phyloP scores from a whole-genome alignment of 768 basidiomycete species.

The Pulveroboletus sp. region DNA sequence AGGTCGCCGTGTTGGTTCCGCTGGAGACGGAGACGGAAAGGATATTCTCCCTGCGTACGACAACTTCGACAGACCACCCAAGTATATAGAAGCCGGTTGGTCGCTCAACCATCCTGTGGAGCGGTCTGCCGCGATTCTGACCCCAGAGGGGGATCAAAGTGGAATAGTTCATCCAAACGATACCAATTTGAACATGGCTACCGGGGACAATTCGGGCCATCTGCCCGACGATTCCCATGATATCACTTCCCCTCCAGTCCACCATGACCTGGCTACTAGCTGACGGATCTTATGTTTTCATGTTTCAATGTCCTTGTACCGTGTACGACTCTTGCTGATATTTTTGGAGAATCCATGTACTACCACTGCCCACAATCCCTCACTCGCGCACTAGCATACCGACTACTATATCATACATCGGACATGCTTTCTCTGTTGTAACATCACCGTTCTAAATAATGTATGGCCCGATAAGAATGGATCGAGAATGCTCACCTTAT shows the following conservation, averaged over 20 bases:
- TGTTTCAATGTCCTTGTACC: neutral
- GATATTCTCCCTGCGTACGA: constrained; percentile 50
- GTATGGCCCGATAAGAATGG: neutral
- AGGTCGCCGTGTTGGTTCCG: constrained; percentile 36
- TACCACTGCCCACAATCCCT: neutral
- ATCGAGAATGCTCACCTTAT: neutral
- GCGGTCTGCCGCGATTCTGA: neutral
- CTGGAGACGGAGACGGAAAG: constrained; percentile 39
- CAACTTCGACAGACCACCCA: constrained; percentile 43
- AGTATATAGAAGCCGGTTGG: constrained; percentile 34
- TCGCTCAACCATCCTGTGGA: neutral
- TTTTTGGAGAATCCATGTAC: neutral
- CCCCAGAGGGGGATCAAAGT: constrained; percentile 1
- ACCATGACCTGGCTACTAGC: neutral
- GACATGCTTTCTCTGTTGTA: too few relatives aligned
- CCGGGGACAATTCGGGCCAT: neutral
- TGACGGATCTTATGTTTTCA: constrained; percentile 3
- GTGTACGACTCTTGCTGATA: neutral
- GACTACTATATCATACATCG: neutral
- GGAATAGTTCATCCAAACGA: neutral
- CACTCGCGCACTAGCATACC: neutral
- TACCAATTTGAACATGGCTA: too few relatives aligned
- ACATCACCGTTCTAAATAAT: too few relatives aligned
- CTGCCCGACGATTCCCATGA: neutral
- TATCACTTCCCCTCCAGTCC: neutral